phyloP scores from a whole-genome alignment of 177 flowering plant genomes.

The Vitis hybrid region DNA sequence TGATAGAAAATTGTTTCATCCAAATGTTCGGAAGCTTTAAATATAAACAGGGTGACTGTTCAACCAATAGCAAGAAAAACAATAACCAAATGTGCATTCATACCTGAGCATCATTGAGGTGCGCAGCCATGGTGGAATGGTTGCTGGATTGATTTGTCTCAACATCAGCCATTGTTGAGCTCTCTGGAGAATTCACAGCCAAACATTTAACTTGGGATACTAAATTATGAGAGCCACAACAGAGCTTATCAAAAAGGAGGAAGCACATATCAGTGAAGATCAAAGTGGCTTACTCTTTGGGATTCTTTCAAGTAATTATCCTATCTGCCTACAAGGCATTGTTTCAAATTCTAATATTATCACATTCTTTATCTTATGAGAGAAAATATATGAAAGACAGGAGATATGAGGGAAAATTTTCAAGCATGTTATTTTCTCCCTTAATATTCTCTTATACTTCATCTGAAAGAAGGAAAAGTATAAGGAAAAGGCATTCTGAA shows the following conservation, averaged over 20 bases:
- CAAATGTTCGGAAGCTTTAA: neutral
- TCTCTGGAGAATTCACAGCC: slow-evolving; percentile 29
- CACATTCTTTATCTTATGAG: neutral
- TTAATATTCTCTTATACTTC: too few relatives aligned
- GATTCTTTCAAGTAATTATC: too few relatives aligned
- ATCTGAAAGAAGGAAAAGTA: too few relatives aligned
- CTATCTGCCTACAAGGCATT: too few relatives aligned
- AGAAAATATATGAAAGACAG: neutral
- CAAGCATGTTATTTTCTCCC: too few relatives aligned
- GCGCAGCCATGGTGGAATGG: slow-evolving; percentile 43
- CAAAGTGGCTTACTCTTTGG: too few relatives aligned
- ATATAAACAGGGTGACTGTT: neutral
- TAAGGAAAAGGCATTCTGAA: too few relatives aligned
- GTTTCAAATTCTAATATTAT: too few relatives aligned
- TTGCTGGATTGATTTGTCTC: slow-evolving; percentile 34
- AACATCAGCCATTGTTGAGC: slow-evolving; percentile 23
- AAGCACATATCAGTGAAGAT: too few relatives aligned
- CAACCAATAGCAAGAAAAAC: neutral
- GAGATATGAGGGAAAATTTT: neutral
- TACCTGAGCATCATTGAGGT: slow-evolving; percentile 53
- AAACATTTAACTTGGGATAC: neutral
- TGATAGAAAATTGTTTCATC: slow-evolving; percentile 5
- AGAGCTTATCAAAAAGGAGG: too few relatives aligned
- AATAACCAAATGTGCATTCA: neutral
- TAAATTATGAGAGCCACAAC: neutral